These are phyloP conservation scores for Penicillium simplicissimum DNA, from an alignment of 495 filamentous ascomycete species.

Conservation along the genomic window DNA sequence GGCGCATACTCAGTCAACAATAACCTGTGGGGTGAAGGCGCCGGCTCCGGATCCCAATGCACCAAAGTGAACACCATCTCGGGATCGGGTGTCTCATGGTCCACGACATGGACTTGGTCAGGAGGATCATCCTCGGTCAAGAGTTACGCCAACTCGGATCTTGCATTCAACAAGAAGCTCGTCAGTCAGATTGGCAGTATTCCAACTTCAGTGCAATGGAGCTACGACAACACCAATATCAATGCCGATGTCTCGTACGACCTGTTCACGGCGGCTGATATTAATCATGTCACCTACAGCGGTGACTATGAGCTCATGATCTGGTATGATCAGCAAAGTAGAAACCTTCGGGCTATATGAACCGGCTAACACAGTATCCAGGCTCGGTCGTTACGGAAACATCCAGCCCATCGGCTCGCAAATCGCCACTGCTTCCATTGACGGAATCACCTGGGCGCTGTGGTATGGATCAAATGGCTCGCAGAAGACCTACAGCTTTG, in stretches of 20 bases:
- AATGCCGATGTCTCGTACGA: slow-evolving; percentile 50
- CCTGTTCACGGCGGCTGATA: slow-evolving; percentile 48
- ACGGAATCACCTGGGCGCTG: slow-evolving; percentile 37
- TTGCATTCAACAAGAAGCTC: slow-evolving; percentile 30
- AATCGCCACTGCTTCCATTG: slow-evolving; percentile 31
- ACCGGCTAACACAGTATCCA: not conserved
- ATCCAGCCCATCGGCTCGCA: slow-evolving; percentile 44
- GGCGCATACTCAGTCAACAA: slow-evolving; percentile 38
- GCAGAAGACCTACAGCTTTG: slow-evolving; percentile 50
- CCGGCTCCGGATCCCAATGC: slow-evolving; percentile 44
- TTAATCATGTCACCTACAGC: slow-evolving; percentile 43
- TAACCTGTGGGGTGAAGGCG: slow-evolving; percentile 46
- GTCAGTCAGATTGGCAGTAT: slow-evolving; percentile 39
- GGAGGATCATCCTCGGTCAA: slow-evolving; percentile 45
- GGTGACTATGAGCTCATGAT: slow-evolving; percentile 55
- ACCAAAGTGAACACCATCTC: slow-evolving; percentile 37
- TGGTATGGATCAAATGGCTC: slow-evolving; percentile 39
- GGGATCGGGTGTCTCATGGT: slow-evolving; percentile 35
- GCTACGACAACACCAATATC: slow-evolving; percentile 39
- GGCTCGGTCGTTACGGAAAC: slow-evolving; percentile 39
- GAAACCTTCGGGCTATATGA: not conserved
- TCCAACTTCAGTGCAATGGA: slow-evolving; percentile 40
- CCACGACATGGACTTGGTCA: slow-evolving; percentile 45
- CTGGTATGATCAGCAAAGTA: too few relatives aligned
- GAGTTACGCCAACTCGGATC: slow-evolving; percentile 43